Base-by-base conservation (phyloP, 75 land plant genomes). In the Picea glauca region DNA sequence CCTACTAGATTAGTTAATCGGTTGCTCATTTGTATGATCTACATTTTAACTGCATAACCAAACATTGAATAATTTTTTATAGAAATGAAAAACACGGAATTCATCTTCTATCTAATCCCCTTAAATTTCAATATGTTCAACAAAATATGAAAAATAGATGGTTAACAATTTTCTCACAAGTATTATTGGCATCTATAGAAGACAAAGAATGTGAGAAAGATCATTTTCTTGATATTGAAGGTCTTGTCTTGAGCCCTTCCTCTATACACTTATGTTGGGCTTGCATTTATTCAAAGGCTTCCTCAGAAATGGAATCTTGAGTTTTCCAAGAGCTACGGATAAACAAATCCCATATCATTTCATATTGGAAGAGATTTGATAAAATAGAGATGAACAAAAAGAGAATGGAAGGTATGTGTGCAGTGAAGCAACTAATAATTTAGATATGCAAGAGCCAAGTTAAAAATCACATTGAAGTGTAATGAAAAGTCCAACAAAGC, bases 251-350 rank as follows among this genome's bases (percentile, higher is more conserved):
- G 74, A 78, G 58, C n/a, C 61, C 57, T 32, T 66, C 76, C 50
- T 8, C 30, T 76, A 83, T 86, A 33, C 80, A 85, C 3, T 79
- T 82, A 38, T 80, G 83, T 63, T 66, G 88, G 31, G 80, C 83
- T 15, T 83, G 78, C 64, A 80, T 85, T 74, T 90, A 84, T 57
- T 73, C 81, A 17, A 85, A 75, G 13, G 86, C 85, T 68, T 90
- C 90, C 77, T 90, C 85, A 7, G 93, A 89, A 17, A 92, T 76
- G 58, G 86, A 79, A 64, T 93, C 87, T 76, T 92, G 93, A 78
- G 83, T 68, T 60, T 90, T 23, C 91, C 94, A 31, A 90, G 43
- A 58, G 98, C 98, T 94, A 85, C 56, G 3, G 3, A 35, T 3
- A 35, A 35, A 35, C 38, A 35, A 35, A 35, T 35, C 38, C 38